phyloP scores from a whole-genome alignment of 495 filamentous ascomycete genomes.

The Chaetomidium leptoderma region DNA sequence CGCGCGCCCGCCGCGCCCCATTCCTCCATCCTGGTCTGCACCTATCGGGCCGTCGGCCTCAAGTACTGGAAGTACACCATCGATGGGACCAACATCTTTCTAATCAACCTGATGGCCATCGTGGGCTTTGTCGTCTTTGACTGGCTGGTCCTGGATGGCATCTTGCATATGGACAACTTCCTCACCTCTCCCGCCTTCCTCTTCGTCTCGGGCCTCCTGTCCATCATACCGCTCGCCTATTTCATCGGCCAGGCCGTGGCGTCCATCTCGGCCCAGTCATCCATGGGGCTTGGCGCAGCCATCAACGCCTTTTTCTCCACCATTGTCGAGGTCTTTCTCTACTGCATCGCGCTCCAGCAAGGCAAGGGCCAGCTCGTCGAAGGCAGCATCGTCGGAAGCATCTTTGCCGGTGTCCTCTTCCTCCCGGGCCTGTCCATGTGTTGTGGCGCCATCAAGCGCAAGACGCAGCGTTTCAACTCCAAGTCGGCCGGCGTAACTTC shows the following conservation, averaged over 20 bases:
- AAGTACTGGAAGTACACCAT: constrained; percentile 99
- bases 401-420: constrained; percentile 94
- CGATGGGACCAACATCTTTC: constrained; percentile 96
- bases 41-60: constrained; percentile 87
- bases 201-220: constrained; percentile 78
- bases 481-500: constrained; percentile 95
- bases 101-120: constrained; percentile 91
- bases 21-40: constrained; percentile 89
- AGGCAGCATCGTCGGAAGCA: constrained; percentile 94
- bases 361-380: constrained; percentile 93
- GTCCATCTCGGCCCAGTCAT: constrained; percentile 97
- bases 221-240: constrained; percentile 95
- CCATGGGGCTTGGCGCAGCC: constrained; percentile 98
- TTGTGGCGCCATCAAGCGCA: constrained; percentile 94
- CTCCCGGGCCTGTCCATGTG: constrained; percentile 98
- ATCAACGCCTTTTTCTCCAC: constrained; percentile 99
- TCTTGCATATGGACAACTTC: constrained; percentile 62
- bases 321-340: constrained; percentile 95
- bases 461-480: constrained; percentile 98
- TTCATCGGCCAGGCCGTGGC: constrained; percentile 99
- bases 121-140: constrained; percentile 92
- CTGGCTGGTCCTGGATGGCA: constrained; percentile 67
- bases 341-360: constrained; percentile 88
- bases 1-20: constrained; percentile 64
- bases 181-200: constrained; percentile 78